Evolutionary conservation across 2,329 filamentous ascomycete genomes (phyloP).

Genomic region (Penicillium sp.): DNA sequence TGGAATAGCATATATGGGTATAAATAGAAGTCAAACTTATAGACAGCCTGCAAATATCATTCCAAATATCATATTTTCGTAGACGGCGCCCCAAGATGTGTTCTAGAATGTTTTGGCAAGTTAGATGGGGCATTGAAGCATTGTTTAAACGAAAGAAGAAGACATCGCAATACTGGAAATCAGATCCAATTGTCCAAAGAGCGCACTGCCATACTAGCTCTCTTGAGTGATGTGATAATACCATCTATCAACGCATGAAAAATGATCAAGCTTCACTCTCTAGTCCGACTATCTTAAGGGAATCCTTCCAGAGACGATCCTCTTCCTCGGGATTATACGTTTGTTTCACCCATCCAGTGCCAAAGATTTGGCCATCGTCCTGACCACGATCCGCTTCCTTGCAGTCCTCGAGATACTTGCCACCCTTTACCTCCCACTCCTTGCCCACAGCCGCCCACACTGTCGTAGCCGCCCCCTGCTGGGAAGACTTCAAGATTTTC

Average conservation of each 20-base stretch:
- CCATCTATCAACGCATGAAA: background rate
- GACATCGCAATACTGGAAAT: too few species aligned
- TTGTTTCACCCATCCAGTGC: conserved; percentile 5
- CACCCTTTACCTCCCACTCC: conserved; percentile 36
- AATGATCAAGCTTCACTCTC: background rate
- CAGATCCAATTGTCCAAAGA: background rate
- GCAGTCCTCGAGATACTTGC: conserved; percentile 34
- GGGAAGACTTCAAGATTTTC: conserved; percentile 31
- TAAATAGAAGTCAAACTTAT: background rate
- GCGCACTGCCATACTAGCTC: background rate
- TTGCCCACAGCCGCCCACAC: conserved; percentile 34
- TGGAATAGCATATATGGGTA: background rate
- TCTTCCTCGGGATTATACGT: background rate
- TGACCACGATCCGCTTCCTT: conserved; percentile 10
- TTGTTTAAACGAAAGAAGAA: too few species aligned
- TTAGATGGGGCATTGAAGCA: too few species aligned
- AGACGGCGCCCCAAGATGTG: background rate
- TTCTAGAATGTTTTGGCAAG: background rate
- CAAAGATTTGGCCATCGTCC: conserved; percentile 4
- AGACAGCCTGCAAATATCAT: background rate
- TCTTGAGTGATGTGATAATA: background rate
- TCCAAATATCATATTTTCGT: background rate
- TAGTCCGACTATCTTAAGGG: background rate
- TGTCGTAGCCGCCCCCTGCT: conserved; percentile 44
- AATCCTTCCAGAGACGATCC: conserved; percentile 6